Conservation (phyloP, 1,284 basidiomycete genomes). For the Ganoderma resinaceum region DNA sequence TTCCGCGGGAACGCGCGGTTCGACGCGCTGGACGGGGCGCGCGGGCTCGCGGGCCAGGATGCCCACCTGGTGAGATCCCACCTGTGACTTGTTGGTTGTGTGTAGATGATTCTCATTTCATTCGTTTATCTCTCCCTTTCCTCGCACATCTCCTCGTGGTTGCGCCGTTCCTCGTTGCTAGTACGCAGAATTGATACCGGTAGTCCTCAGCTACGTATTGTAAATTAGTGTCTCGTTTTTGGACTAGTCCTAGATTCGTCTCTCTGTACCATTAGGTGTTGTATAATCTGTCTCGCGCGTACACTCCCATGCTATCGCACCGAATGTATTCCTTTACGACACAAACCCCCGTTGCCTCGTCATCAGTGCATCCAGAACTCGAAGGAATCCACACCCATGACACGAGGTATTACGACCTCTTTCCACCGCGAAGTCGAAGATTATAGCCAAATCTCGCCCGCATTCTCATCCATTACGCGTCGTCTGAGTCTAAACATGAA, state of each 20-base stretch:
- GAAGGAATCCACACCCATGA: not conserved
- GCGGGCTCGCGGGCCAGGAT: constrained; percentile 18
- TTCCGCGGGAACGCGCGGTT: constrained; percentile 32
- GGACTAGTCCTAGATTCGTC: not conserved
- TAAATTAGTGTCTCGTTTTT: constrained; percentile 1
- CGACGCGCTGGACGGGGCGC: constrained; percentile 21
- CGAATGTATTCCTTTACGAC: not conserved
- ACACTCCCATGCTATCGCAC: not conserved
- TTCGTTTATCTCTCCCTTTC: constrained; percentile 2
- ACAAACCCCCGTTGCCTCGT: not conserved
- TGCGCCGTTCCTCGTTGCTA: not conserved
- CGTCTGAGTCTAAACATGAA: not conserved
- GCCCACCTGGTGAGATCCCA: constrained; percentile 35
- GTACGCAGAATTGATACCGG: constrained; percentile 9
- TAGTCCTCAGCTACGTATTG: constrained; percentile 11
- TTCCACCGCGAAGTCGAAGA: not conserved
- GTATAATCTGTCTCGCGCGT: not conserved
- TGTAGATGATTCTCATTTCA: not conserved
- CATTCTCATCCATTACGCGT: not conserved
- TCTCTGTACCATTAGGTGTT: constrained; percentile 4
- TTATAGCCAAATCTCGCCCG: not conserved
- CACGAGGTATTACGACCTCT: not conserved
- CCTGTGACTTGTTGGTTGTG: constrained; percentile 22
- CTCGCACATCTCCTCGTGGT: not conserved
- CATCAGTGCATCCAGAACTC: not conserved